Base-by-base conservation (phyloP, 257 asterid species). In the Leptodermis oblonga region DNA sequence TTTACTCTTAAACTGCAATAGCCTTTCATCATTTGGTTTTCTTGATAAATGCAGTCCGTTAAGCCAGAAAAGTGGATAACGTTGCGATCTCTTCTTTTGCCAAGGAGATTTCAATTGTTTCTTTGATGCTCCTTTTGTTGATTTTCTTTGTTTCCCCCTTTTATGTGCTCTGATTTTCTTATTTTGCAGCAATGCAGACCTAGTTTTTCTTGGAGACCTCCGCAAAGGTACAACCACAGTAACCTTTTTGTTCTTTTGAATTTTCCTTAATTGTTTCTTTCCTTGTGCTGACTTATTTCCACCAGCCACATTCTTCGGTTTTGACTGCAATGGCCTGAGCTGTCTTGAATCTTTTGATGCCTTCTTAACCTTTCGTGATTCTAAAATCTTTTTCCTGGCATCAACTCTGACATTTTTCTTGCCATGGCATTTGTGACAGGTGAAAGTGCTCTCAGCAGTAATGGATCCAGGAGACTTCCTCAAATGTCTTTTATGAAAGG, bases 141-240 rank as follows among this genome's bases (percentile, higher is more conserved):
- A 48, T 78, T 83, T 89, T 59, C 74, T 75, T 73, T 65, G 76
- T 70, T 76, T 86, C 60, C 77, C 74, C 70, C 62, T 87, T 82
- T 89, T 92, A 72, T 79, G 78, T 37, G 73, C 81, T 59, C 75
- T 84, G 15, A 69, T 75, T 81, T 78, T 88, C 5, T 79, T 75
- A 41, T 70, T 83, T 79, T 77, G 82, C 66, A 78, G 74, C 41
- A 85, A 55, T n/a, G 73, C 59, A 30, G 83, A 80, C 76, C 82
- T 92, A 68, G 86, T 85, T 73, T 77, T 78, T 81, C 98, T 90
- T 62, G 95, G 86, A 72, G 98, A 92, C 45, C 98, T 92, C n/a
- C 98, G 87, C 79, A 90, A 76, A 74, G 98, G 94, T 66, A 84
- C 76, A 69, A 76, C 83, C 58, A 84, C 26, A 49, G 84, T 71